A percentile compares a stretch with the other conserved stretches of the same genome.
These are phyloP conservation scores for Holtermannia corniformis DNA, from an alignment of 768 basidiomycete genomes.

Conservation along the genomic window DNA sequence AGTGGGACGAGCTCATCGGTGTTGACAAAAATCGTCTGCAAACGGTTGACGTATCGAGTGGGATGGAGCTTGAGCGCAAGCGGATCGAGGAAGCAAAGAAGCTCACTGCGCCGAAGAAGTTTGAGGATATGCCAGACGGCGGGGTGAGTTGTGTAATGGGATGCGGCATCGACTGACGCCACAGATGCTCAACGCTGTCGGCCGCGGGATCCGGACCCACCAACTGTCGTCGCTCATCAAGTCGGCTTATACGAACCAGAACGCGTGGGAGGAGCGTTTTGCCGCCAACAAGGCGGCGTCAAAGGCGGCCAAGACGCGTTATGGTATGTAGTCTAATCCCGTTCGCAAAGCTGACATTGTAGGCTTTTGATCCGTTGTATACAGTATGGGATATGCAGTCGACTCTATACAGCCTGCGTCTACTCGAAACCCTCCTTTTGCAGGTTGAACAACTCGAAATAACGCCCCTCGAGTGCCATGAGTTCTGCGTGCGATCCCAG, in stretches of 20 bases:
- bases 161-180: not conserved
- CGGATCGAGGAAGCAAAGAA: conserved; percentile 23
- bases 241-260: conserved; percentile 26
- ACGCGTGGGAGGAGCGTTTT: not conserved
- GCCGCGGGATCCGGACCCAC: conserved; percentile 14
- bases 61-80: conserved; percentile 5
- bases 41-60: conserved; percentile 18
- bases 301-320: not conserved
- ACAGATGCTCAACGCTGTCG: conserved; percentile 18
- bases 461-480: conserved; percentile 25
- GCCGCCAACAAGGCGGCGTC: not conserved
- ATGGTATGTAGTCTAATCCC: not conserved
- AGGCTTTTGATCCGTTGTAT: not conserved
- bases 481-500: conserved; percentile 27
- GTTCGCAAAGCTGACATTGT: not conserved
- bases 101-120: conserved; percentile 17
- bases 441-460: conserved; percentile 32
- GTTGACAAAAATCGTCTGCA: conserved; percentile 15
- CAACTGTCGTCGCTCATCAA: conserved; percentile 36
- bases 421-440: conserved; percentile 29
- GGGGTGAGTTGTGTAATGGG: conserved; percentile 25
- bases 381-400: not conserved
- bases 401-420: not conserved
- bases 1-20: conserved; percentile 31
- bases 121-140: conserved; percentile 26